phyloP scores from a whole-genome alignment of 768 basidiomycete genomes.

The Rhodotorula graminis region DNA sequence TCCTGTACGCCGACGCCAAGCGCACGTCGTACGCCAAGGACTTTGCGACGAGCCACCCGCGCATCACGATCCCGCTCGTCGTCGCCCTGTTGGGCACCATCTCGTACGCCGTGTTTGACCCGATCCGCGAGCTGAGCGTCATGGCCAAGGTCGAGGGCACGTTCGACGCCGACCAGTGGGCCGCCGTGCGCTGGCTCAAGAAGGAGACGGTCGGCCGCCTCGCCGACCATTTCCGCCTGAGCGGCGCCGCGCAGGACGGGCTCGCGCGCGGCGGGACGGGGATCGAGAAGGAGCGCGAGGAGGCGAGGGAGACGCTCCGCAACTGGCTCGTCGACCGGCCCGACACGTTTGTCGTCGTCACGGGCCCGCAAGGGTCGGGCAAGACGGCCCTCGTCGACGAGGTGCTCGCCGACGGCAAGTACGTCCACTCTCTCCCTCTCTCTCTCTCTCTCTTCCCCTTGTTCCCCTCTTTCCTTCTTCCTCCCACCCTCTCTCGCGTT shows the following conservation, averaged over 20 bases:
- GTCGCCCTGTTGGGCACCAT: slow-evolving; percentile 84
- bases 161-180: slow-evolving; percentile 70
- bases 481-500: background rate
- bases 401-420: slow-evolving; percentile 45
- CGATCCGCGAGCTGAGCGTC: slow-evolving; percentile 76
- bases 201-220: slow-evolving; percentile 58
- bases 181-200: slow-evolving; percentile 70
- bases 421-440: slow-evolving; percentile 32
- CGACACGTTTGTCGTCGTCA: slow-evolving; percentile 50
- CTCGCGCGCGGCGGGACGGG: slow-evolving; percentile 14
- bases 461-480: background rate
- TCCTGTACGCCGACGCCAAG: slow-evolving; percentile 49
- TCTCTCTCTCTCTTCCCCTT: background rate
- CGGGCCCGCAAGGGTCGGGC: slow-evolving; percentile 50
- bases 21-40: slow-evolving; percentile 59
- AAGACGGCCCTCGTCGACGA: slow-evolving; percentile 48
- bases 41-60: slow-evolving; percentile 82
- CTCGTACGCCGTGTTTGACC: slow-evolving; percentile 92
- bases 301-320: slow-evolving; percentile 64
- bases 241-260: no score
- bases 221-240: slow-evolving; percentile 10
- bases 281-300: slow-evolving; percentile 74
- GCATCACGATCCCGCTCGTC: slow-evolving; percentile 70
- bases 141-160: slow-evolving; percentile 74
- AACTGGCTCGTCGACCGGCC: slow-evolving; percentile 74